Evolutionary conservation across 177 flowering plant genomes (phyloP), one percentile per base, ranked within the genome.

Genomic region (Vitis hybrid): DNA sequence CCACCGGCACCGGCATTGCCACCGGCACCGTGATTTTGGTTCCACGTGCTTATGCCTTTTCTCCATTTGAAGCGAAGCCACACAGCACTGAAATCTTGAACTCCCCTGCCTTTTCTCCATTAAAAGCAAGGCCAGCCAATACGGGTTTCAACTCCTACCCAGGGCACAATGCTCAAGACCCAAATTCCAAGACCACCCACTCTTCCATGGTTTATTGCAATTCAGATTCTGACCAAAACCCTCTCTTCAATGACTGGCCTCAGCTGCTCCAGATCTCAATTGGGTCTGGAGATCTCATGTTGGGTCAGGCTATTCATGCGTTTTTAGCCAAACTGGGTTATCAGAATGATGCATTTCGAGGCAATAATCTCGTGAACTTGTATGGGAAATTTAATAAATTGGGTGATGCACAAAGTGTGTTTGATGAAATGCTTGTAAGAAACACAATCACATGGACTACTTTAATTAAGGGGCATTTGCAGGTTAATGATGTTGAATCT

Each of bases 381-480:
- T 75, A 82, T 48, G 63, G 61, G 0, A 82, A 80, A 46, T 69
- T 70, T 21, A 56, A 52, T 2, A 60, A 62, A 61, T 24, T 74
- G 61, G 70, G 52, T 24, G 72, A 62, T 67, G 84, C 84, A 27
- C 74, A 67, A 11, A 15, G 21, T 56, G 67, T 79, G 54, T 71
- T 81, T n/a, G 84, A 76, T 17, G 78, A 67, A 79, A 79, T 76
- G 80, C 74, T 66, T 13, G 49, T 69, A 0, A 70, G 74, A 64
- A 76, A 72, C 65, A 68, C 79, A 12, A 72, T 82, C 64, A 74
- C 85, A n/a, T 82, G 85, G 85, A 82, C 82, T 65, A 62, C 85
- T 35, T 50, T 82, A 60, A 67, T 82, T 5, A 77, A 72, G 60
- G 82, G 79, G 62, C 77, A 77, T 72, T 67, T 68, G 19, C 70